Conservation (phyloP, 257 asterid genomes). For the Leonotis leonurus region DNA sequence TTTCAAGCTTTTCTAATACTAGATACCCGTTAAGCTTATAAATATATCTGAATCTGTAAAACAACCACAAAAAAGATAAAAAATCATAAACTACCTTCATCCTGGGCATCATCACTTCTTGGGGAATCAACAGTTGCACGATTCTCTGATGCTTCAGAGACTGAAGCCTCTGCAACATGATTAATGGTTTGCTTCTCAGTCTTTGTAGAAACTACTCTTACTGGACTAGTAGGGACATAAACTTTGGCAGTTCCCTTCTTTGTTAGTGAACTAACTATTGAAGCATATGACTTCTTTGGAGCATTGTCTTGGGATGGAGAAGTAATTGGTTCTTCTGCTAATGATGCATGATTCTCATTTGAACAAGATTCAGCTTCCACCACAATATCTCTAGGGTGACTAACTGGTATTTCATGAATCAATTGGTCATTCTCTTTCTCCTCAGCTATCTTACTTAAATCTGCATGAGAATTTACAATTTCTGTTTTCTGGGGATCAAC, state of each 20-base stretch:
- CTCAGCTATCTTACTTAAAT: slow-evolving; percentile 34
- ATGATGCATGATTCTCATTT: slow-evolving; percentile 32
- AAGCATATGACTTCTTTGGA: slow-evolving; percentile 88
- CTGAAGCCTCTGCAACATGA: slow-evolving; percentile 27
- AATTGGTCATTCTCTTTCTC: slow-evolving; percentile 30
- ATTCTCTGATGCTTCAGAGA: slow-evolving; percentile 33
- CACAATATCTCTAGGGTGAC: slow-evolving; percentile 32
- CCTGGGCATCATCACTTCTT: slow-evolving; percentile 39
- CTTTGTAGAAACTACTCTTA: slow-evolving; percentile 26
- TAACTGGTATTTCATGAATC: slow-evolving; percentile 36
- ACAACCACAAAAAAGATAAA: slow-evolving; percentile 4
- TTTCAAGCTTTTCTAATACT: neutral
- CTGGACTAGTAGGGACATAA: slow-evolving; percentile 44
- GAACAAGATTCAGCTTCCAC: slow-evolving; percentile 37
- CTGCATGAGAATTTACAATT: slow-evolving; percentile 29
- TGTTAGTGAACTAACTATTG: slow-evolving; percentile 60
- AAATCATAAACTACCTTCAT: slow-evolving; percentile 61
- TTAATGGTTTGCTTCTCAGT: slow-evolving; percentile 36
- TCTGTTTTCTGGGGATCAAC: slow-evolving; percentile 33
- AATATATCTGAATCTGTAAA: neutral
- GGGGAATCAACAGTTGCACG: slow-evolving; percentile 29
- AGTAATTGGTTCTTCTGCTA: slow-evolving; percentile 29
- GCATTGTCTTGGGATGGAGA: slow-evolving; percentile 48
- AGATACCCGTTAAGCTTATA: no score
- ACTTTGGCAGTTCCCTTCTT: slow-evolving; percentile 49